phyloP scores from a whole-genome alignment of 495 filamentous ascomycete genomes.

The Hypoxylon fuscum region DNA sequence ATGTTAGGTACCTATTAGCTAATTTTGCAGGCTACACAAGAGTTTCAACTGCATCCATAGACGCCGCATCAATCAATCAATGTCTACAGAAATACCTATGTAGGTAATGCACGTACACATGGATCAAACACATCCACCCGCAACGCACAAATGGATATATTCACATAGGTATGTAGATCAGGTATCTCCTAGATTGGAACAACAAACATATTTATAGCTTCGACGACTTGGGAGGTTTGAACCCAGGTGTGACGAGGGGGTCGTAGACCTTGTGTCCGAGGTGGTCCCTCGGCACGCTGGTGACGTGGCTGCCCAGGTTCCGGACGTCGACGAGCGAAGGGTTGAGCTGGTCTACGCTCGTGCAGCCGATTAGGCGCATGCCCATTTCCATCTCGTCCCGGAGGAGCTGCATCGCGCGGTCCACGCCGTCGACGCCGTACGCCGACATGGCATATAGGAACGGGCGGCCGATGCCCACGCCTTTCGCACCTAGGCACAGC shows the following conservation, averaged over 20 bases:
- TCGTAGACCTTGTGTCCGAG: conserved; percentile 59
- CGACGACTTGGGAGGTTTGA: conserved; percentile 46
- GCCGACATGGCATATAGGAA: conserved; percentile 97
- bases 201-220: conserved; percentile 39
- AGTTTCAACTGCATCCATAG: too few relatives aligned
- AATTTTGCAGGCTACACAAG: too few relatives aligned
- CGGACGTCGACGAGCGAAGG: conserved; percentile 80
- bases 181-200: conserved; percentile 5
- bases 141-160: not conserved
- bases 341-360: conserved; percentile 76
- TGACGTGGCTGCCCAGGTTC: conserved; percentile 74
- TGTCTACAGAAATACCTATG: too few relatives aligned
- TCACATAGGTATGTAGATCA: not conserved
- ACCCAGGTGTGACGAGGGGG: conserved; percentile 53
- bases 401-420: conserved; percentile 91
- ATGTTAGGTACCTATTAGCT: too few relatives aligned
- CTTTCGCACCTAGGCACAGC: conserved; percentile 89
- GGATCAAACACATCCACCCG: not conserved
- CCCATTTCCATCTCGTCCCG: conserved; percentile 99
- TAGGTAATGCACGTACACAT: not conserved
- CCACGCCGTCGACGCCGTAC: conserved; percentile 87
- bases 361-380: conserved; percentile 90
- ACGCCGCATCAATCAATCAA: too few relatives aligned
- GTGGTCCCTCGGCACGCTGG: conserved; percentile 71
- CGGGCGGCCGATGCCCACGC: conserved; percentile 92